phyloP scores from a whole-genome alignment of 176 grass and related monocot genomes.

The Cymbopogon citratus region DNA sequence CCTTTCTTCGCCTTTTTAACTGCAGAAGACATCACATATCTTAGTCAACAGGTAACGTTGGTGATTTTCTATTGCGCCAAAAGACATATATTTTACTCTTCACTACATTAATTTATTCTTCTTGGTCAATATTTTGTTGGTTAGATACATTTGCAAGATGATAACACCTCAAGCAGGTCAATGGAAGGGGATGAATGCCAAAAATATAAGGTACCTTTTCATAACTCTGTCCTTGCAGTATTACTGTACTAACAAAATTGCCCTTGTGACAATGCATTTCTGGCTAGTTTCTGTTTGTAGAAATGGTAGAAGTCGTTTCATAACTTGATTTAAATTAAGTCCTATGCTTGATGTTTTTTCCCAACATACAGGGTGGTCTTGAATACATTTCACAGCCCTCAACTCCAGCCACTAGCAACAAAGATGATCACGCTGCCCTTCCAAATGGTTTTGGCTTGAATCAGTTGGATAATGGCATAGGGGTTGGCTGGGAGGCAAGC shows the following conservation, averaged over 20 bases:
- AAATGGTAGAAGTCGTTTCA: constrained; percentile 7
- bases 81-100: constrained; percentile 21
- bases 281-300: neutral
- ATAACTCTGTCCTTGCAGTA: constrained; percentile 9
- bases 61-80: constrained; percentile 19
- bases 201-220: constrained; percentile 47
- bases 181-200: constrained; percentile 49
- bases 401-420: constrained; percentile 42
- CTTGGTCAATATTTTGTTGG: constrained; percentile 35
- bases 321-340: neutral
- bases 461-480: constrained; percentile 45
- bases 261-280: neutral
- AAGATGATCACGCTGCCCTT: constrained; percentile 40
- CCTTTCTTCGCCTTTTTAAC: constrained; percentile 58
- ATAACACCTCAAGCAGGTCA: constrained; percentile 28
- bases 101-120: constrained; percentile 16
- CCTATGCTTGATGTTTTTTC: neutral
- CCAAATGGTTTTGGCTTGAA: constrained; percentile 45
- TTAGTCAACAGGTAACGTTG: constrained; percentile 52
- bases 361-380: constrained; percentile 51
- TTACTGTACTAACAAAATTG: constrained; percentile 3
- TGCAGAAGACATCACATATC: constrained; percentile 47
- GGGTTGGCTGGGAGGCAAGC: constrained; percentile 48
- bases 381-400: constrained; percentile 64
- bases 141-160: constrained; percentile 50